Evolutionary conservation across 2,329 filamentous ascomycete species (phyloP).

Genomic region (Gremmenia infestans): DNA sequence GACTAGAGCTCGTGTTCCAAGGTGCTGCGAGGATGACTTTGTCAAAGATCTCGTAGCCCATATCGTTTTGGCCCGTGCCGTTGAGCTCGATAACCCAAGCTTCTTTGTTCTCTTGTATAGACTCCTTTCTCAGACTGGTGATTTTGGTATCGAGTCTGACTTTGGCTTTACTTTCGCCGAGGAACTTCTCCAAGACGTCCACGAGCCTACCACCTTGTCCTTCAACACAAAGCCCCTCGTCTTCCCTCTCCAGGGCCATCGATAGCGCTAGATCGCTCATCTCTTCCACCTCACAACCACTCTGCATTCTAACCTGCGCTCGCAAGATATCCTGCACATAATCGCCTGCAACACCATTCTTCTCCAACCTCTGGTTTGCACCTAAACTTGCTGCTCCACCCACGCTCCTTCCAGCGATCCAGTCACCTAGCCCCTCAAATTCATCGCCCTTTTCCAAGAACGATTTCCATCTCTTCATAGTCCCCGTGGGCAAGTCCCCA

Average conservation of each 20-base stretch:
- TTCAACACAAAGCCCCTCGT: background rate
- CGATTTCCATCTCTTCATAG: conserved; percentile 21
- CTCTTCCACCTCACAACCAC: conserved; percentile 8
- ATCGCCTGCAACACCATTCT: conserved; percentile 2
- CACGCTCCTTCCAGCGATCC: background rate
- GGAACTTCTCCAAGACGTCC: conserved; percentile 5
- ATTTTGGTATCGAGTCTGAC: conserved; percentile 9
- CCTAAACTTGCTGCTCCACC: background rate
- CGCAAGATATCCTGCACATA: conserved; percentile 14
- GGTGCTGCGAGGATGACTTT: conserved; percentile 13
- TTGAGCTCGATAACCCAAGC: conserved; percentile 3
- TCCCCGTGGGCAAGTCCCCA: background rate
- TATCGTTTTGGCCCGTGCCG: background rate
- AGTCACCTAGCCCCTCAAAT: background rate
- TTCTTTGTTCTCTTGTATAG: background rate
- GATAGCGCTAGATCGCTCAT: conserved; percentile 10
- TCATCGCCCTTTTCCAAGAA: background rate
- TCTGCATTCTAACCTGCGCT: conserved; percentile 11
- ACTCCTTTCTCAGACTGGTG: conserved; percentile 1
- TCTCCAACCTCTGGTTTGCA: conserved; percentile 2
- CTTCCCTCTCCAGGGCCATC: conserved; percentile 10
- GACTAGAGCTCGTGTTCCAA: background rate
- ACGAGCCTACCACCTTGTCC: conserved; percentile 1
- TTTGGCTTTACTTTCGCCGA: conserved; percentile 3
- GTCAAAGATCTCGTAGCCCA: conserved; percentile 7